Conservation (phyloP, 164 flowering plant genomes). For the Protea cynaroides region DNA sequence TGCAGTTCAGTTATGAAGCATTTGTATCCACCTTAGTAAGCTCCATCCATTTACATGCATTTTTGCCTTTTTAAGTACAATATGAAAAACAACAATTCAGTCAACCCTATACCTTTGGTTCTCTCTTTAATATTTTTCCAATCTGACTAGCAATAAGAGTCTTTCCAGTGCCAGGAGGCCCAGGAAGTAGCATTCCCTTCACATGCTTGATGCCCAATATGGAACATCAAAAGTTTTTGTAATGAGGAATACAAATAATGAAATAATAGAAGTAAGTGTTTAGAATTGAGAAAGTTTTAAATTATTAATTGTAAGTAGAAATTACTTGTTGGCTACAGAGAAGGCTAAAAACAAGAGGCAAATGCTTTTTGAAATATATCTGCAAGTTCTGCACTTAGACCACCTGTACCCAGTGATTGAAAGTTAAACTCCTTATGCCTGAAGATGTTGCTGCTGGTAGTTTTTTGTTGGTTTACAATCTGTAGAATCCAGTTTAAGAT, state of each 20-base stretch:
- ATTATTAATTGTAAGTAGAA: neutral
- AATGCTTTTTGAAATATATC: conserved; percentile 98
- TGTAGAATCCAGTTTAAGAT: conserved; percentile 24
- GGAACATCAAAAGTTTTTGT: conserved; percentile 19
- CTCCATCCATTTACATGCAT: too few relatives aligned
- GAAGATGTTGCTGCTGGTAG: conserved; percentile 86
- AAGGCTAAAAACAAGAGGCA: conserved; percentile 96
- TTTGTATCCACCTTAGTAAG: too few relatives aligned
- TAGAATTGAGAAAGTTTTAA: neutral
- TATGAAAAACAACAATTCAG: too few relatives aligned
- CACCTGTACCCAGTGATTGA: conserved; percentile 86
- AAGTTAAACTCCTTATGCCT: conserved; percentile 93
- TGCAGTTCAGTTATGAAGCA: too few relatives aligned
- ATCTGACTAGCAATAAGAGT: conserved; percentile 98
- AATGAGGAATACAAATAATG: conserved; percentile 1
- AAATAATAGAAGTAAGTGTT: neutral
- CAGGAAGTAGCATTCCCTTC: conserved; percentile 96
- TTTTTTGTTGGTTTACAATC: conserved; percentile 94
- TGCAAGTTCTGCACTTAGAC: conserved; percentile 88
- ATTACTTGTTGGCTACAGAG: conserved; percentile 84
- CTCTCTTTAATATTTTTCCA: conserved; percentile 87
- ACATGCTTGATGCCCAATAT: conserved; percentile 98
- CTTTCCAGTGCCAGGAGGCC: conserved; percentile 99
- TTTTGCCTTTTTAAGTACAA: too few relatives aligned
- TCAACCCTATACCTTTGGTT: conserved; percentile 69